Base-by-base conservation (phyloP, 2,329 filamentous ascomycete genomes). In the Phyllachora maydis region DNA sequence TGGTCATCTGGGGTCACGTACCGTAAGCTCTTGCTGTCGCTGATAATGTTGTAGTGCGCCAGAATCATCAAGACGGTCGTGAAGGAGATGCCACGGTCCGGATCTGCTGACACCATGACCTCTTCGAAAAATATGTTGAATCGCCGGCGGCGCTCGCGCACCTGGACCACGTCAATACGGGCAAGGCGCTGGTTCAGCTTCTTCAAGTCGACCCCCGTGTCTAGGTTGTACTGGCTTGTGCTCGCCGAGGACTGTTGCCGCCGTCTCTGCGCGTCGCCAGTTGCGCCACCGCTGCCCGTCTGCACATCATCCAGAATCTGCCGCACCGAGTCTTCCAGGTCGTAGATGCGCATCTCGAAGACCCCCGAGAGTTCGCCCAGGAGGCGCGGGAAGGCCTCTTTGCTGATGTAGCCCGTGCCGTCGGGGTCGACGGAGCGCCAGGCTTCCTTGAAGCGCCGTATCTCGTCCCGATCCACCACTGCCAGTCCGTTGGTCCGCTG, bases 111-210 rank as follows among this genome's bases (percentile, higher is more conserved):
- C 5, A 93, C 81, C 46, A 95, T 67, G 11, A 95, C 77, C 50
- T 98, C 90, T 46, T 95, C 83, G 40, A 81, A 98, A 46, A 98
- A 98, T n/a, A 75, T 63, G 36, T 92, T 92, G 56, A 90, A 85
- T 19, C 75, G 70, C 27, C 67, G 61, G 20, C 88, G 65, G 29
- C 81, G 65, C 35, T 67, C 59, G 28, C 74, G 73, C 25, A 95
- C 81, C 32, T 72, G 68, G 10, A 54, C 48, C 1, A 83, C 55
- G 16, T 92, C 82, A 19, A 98, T 72, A 26, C 62, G 55, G 1
- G 63, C 54, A 14, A 98, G 52, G 28, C 82, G 64, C 28, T 58
- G 54, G 32, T 85, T 83, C 17, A 98, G 57, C 34, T 66, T 75
- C 23, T 66, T 54, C 3, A 95, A 45, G 40, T 95, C 74, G 16